Evolutionary conservation across 371 early-diverging fungal genomes (phyloP), one percentile per base, ranked within the genome.

Genomic region (Rhizoclosmatium hyalinum): DNA sequence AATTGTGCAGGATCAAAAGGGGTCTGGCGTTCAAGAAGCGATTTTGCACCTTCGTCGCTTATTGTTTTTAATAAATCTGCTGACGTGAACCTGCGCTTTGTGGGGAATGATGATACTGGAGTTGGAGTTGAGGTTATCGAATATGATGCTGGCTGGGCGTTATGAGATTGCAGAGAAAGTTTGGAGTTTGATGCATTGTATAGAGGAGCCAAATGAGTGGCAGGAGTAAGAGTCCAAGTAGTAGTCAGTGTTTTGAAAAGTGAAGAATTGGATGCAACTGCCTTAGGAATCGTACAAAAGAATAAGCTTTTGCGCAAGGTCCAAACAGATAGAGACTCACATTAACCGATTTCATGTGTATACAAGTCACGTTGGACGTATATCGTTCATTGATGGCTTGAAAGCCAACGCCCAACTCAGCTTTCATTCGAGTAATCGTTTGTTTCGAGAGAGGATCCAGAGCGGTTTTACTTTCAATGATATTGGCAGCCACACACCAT

Each of bases 341-440:
- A 44, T 66, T 47, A 2, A 68, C 57, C 42, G 21, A 57, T 32
- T 39, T 8, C 21, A 61, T 47, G 57, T 75, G 84, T 17, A 87
- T 79, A 72, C 91, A 92, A 4, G 90, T 90, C 10, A 94, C 95
- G 43, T 82, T 84, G 12, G 92, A 92, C 63, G 88, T 89, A 73
- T 95, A 95, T n/a, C 82, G 84, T 68, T 95, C 95, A 70, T 87
- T 84, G 55, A 93, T 86, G 2, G 89, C 80, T 21, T 88, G 83
- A 82, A 93, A 95, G 0, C 94, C 94, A 4, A 95, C 89, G 0
- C 87, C 90, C 5, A 95, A 80, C 68, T 92, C 92, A 3, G 93
- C 95, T 8, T 87, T 78, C 85, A 91, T 84, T 0, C 68, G 19
- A 6, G 60, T 75, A 61, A 43, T 74, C 2, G 10, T 24, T 10